A percentile compares a stretch with the other conserved stretches of the same genome.
phyloP scores from a whole-genome alignment of 768 basidiomycete genomes.

The Russula griseocarnosa region DNA sequence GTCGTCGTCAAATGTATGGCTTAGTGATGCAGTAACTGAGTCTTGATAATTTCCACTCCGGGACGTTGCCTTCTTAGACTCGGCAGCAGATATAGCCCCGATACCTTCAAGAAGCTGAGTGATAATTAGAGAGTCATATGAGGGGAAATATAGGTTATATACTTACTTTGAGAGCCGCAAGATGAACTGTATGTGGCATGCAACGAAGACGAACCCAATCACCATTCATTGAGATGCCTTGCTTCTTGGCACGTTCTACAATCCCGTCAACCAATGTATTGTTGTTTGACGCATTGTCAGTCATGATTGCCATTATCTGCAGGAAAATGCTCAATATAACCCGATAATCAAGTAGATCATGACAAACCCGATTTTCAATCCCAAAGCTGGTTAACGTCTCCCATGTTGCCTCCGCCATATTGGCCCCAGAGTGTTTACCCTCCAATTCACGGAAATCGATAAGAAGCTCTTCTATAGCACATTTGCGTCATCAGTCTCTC shows the following conservation, averaged over 20 bases:
- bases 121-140: too few species aligned
- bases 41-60: neutral
- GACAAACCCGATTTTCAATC: too few species aligned
- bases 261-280: neutral
- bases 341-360: too few species aligned
- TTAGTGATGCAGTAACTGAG: too few species aligned
- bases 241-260: too few species aligned
- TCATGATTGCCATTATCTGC: neutral
- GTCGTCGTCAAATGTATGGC: too few species aligned
- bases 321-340: too few species aligned
- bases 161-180: neutral
- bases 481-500: too few species aligned
- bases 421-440: neutral
- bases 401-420: too few species aligned
- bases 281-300: neutral
- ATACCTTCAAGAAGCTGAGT: neutral
- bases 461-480: neutral
- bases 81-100: neutral
- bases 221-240: neutral
- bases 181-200: conserved; percentile 6
- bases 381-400: too few species aligned
- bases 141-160: too few species aligned
- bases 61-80: neutral
- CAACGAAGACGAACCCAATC: neutral
- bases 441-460: neutral